Evolutionary conservation across 306 rosid genomes (phyloP).

Genomic region (Gillenia trifoliata): DNA sequence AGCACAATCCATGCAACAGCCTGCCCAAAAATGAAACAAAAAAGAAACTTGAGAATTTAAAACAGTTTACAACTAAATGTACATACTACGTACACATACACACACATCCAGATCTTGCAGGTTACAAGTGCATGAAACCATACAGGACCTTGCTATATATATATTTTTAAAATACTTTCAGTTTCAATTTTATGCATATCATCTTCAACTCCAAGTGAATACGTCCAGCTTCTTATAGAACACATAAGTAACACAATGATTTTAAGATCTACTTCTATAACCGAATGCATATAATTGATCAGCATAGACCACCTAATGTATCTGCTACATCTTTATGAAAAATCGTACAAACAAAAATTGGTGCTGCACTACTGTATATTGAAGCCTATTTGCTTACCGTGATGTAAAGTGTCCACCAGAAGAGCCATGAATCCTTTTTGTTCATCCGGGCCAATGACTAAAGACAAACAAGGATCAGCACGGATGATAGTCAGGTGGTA

Average conservation of each 20-base stretch:
- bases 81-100: background rate
- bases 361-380: background rate
- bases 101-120: background rate
- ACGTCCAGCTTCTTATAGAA: background rate
- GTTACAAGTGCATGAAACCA: background rate
- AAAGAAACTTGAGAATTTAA: background rate
- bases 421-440: slow-evolving; percentile 96
- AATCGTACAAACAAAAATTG: background rate
- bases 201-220: background rate
- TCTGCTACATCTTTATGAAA: background rate
- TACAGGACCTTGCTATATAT: background rate
- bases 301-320: background rate
- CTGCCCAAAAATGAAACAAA: slow-evolving; percentile 34
- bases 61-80: background rate
- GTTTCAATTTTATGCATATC: background rate
- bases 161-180: background rate
- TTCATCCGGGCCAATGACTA: slow-evolving; percentile 93
- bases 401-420: slow-evolving; percentile 95
- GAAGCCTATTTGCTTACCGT: slow-evolving; percentile 49
- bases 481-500: slow-evolving; percentile 4
- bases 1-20: slow-evolving; percentile 76
- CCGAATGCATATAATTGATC: background rate
- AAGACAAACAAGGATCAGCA: slow-evolving; percentile 17
- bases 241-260: background rate
- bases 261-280: background rate